Conservation (phyloP, 2,329 filamentous ascomycete genomes). For the Phialemoniopsis sp. region DNA sequence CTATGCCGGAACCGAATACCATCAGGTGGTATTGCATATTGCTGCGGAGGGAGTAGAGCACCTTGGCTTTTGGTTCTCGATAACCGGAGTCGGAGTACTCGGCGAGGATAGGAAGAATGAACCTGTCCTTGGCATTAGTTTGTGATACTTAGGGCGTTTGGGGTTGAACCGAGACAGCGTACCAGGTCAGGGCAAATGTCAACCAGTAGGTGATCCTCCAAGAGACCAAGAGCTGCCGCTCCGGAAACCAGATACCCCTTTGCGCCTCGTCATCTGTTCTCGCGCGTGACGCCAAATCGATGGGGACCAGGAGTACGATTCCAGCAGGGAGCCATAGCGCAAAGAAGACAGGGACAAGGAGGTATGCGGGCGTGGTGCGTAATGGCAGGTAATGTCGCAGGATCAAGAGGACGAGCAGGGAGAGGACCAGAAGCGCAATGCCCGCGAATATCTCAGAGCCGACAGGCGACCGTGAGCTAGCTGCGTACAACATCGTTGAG, state of each 20-base stretch:
- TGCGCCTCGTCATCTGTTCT: conserved; percentile 65
- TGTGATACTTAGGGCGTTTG: conserved; percentile 8
- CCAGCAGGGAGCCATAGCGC: conserved; percentile 90
- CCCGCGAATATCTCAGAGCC: conserved; percentile 77
- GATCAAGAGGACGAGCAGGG: conserved; percentile 73
- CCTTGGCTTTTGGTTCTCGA: conserved; percentile 74
- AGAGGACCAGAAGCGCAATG: conserved; percentile 69
- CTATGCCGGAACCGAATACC: conserved; percentile 63
- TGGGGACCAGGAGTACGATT: conserved; percentile 87
- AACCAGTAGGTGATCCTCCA: conserved; percentile 98
- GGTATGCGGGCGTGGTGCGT: conserved; percentile 83
- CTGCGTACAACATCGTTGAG: conserved; percentile 13
- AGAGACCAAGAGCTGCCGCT: conserved; percentile 72
- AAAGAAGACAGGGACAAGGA: conserved; percentile 89
- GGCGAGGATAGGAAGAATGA: conserved; percentile 86
- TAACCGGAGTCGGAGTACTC: conserved; percentile 96
- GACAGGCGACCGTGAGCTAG: conserved; percentile 48
- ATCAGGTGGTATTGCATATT: conserved; percentile 89
- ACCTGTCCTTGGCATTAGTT: conserved; percentile 42
- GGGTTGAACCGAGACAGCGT: conserved; percentile 16
- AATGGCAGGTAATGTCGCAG: conserved; percentile 87
- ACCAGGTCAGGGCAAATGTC: conserved; percentile 94
- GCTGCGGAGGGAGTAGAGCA: conserved; percentile 78
- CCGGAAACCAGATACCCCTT: conserved; percentile 83
- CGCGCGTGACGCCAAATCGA: conserved; percentile 87